Evolutionary conservation across 1,139 yeast species (phyloP), one percentile per base, ranked within the genome.

Genomic region (Pichia sp.): DNA sequence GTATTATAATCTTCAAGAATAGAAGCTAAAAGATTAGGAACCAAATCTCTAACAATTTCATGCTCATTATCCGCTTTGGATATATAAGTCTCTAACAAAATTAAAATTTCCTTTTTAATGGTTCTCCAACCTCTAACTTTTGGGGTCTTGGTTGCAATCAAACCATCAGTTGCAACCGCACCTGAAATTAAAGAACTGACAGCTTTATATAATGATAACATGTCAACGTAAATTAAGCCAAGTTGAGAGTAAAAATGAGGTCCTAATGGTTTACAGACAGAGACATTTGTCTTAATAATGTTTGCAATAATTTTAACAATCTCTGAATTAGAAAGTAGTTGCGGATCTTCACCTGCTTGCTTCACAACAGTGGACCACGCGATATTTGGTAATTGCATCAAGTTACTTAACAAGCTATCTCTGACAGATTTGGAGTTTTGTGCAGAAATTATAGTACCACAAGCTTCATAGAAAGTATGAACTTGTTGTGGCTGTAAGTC

Each of bases 401-500:
- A 71, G 41, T 86, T 93, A 40, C 71, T 62, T 44, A 91, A 71
- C 45, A 89, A 69, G 46, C 80, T 74, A 49, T 84, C 89, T 60
- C 94, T 80, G 34, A 74, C 70, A 14, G 74, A 75, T 42, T 71
- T 69, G 38, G 70, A 63, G 42, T 71, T 71, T 62, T 89, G 96
- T 8, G 96, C 96, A 44, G 91, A 77, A 34, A 91, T 78, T 48
- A 91, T 91, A 46, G 85, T 78, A 56, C 97, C 97, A 68, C 98
- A 91, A 1, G 98, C 97, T 66, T 86, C 96, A 61, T 91, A 91
- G 59, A 91, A 91, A 3, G 97, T 88, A 61, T 91, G 98, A 22
- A 91, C 95, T 63, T 91, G 99, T 62, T 89, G 97, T 21, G 98
- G 96, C 56, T 82, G 93, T 55, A 91, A 72, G 60, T 91, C 97